These are phyloP conservation scores for Kuraishia capsulata DNA, from an alignment of 805 yeast species.

Conservation along the genomic window DNA sequence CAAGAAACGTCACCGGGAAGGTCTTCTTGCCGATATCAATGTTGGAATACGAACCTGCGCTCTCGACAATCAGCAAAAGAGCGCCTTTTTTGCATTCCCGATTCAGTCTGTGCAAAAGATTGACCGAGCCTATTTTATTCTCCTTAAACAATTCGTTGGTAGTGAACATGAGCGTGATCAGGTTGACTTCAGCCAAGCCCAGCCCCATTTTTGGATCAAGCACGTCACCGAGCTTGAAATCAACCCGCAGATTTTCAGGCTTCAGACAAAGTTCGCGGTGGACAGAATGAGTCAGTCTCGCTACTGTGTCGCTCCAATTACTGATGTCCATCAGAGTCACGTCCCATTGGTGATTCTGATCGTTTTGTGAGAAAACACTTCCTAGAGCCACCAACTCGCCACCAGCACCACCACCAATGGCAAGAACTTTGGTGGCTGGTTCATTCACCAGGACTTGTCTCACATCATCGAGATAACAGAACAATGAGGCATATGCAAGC, in stretches of 20 bases:
- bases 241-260: constrained; percentile 17
- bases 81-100: constrained; percentile 45
- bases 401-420: constrained; percentile 88
- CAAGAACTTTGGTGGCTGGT: constrained; percentile 29
- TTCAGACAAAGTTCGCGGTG: constrained; percentile 2
- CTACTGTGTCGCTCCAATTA: constrained; percentile 57
- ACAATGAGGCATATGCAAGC: constrained; percentile 60
- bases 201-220: constrained; percentile 21
- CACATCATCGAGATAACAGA: constrained; percentile 27
- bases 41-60: constrained; percentile 86
- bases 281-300: constrained; percentile 3
- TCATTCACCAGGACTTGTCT: constrained; percentile 5
- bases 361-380: constrained; percentile 32
- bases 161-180: constrained; percentile 73
- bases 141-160: constrained; percentile 80
- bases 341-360: neutral
- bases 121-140: constrained; percentile 51
- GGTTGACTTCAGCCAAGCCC: constrained; percentile 22
- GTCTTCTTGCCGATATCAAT: constrained; percentile 65
- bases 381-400: constrained; percentile 66
- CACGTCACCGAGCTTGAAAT: constrained; percentile 27
- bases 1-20: constrained; percentile 75
- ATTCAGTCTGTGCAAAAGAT: constrained; percentile 46
- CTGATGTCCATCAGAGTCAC: constrained; percentile 68
- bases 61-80: constrained; percentile 61